A percentile compares a stretch with the other conserved stretches of the same genome.
These are phyloP conservation scores for Rusavskia elegans DNA, from an alignment of 495 filamentous ascomycete species.

Conservation along the genomic window DNA sequence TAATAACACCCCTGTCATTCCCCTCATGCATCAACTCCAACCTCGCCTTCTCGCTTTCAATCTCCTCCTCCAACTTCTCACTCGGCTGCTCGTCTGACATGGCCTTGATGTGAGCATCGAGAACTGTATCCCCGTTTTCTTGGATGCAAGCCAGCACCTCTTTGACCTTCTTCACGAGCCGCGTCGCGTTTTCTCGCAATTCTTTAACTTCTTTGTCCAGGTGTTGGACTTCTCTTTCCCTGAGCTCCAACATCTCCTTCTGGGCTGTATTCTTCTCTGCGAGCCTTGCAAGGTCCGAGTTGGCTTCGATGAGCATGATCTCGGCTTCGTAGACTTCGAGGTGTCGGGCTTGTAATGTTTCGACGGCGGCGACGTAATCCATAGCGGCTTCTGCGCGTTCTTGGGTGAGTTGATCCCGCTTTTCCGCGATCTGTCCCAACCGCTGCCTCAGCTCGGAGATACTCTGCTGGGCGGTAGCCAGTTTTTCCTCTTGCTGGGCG, in stretches of 20 bases:
- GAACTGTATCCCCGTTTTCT: slow-evolving; percentile 22
- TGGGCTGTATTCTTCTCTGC: slow-evolving; percentile 45
- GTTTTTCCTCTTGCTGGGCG: slow-evolving; percentile 36
- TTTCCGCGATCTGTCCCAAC: slow-evolving; percentile 25
- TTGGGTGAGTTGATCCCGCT: slow-evolving; percentile 41
- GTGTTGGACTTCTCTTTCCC: slow-evolving; percentile 22
- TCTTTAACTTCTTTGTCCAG: slow-evolving; percentile 16
- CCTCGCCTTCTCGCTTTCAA: slow-evolving; percentile 55
- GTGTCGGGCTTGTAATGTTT: slow-evolving; percentile 39
- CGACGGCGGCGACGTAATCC: slow-evolving; percentile 46
- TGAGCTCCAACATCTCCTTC: slow-evolving; percentile 32
- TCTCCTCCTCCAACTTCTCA: slow-evolving; percentile 56
- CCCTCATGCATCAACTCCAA: slow-evolving; percentile 68
- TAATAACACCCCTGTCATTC: slow-evolving; percentile 51
- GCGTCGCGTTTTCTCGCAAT: slow-evolving; percentile 17
- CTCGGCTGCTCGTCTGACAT: slow-evolving; percentile 30
- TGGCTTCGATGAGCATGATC: slow-evolving; percentile 58
- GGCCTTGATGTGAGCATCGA: slow-evolving; percentile 18
- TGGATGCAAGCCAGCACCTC: slow-evolving; percentile 9
- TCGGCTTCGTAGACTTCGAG: slow-evolving; percentile 50
- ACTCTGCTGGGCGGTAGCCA: slow-evolving; percentile 24
- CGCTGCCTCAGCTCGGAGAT: slow-evolving; percentile 26
- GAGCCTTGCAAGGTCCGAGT: slow-evolving; percentile 55
- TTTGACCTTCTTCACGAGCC: slow-evolving; percentile 17
- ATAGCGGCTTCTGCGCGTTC: slow-evolving; percentile 48